Base-by-base conservation (phyloP, 2,329 filamentous ascomycete genomes). In the Fusarium musae region DNA sequence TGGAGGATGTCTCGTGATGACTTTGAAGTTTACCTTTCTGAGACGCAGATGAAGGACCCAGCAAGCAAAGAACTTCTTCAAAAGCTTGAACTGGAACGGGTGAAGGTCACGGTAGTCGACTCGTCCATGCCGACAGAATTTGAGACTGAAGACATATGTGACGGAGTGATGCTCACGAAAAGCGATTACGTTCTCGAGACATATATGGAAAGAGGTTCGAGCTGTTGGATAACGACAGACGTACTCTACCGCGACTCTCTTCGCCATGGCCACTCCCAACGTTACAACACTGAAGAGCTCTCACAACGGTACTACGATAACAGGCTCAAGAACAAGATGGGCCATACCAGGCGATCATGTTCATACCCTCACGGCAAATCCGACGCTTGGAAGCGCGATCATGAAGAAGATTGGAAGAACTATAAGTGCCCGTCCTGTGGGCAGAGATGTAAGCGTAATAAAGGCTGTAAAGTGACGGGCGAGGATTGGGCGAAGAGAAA, bases 121-220 rank as follows among this genome's bases (percentile, higher is more conserved):
- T 1, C 17, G 10, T 59, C 6, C 5, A 37, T 39, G 2, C 34
- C 56, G 0, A 7, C 2, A 2, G 32, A 69, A 0, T 63, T 40
- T 9, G 2, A 19, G 2, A 40, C 64, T 3, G 32, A 68, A 9
- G 42, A 56, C 2, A 21, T 50, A 2, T 69, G 64, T 1, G 66
- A 68, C 4, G 36, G 56, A 12, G 57, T 15, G 5, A 63, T 69
- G 64, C 36, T 69, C 1, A 32, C 49, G 0, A 10, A 23, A 12
- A 69, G 66, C 15, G 66, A 69, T 3, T 69, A 69, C 15, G 30
- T 44, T 9, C n/a, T 69, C 10, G 66, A 69, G 13, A 28, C n/a
- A 10, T 39, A 10, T 9, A 21, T 69, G 2, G 9, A 34, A 9
- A 30, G 43, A 26, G 46, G 54, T 17, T 9, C 46, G 0, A 26